Conservation (phyloP, 768 basidiomycete species). For the Infundibulicybe gibba region DNA sequence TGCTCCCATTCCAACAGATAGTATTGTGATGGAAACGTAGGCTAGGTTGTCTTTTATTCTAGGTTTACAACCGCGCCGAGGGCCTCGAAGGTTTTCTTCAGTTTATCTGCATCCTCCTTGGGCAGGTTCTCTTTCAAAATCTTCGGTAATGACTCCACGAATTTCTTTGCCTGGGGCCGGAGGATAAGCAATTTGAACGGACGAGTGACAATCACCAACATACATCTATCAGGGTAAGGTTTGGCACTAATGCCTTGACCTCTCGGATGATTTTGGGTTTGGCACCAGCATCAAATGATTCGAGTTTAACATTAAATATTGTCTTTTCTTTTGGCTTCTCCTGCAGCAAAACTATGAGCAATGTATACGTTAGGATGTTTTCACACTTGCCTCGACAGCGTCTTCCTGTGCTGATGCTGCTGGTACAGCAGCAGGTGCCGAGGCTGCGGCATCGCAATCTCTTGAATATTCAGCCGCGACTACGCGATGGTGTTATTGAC, state of each 20-base stretch:
- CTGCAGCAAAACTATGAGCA: slow-evolving; percentile 26
- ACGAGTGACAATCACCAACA: slow-evolving; percentile 12
- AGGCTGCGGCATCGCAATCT: slow-evolving; percentile 86
- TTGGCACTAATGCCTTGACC: slow-evolving; percentile 93
- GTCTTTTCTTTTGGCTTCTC: slow-evolving; percentile 99
- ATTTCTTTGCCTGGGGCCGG: slow-evolving; percentile 86
- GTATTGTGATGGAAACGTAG: slow-evolving; percentile 14
- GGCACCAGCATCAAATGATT: slow-evolving; percentile 86
- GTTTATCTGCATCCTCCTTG: slow-evolving; percentile 97
- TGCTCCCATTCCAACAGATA: slow-evolving; percentile 6
- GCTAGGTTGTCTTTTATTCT: slow-evolving; percentile 52
- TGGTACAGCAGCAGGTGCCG: slow-evolving; percentile 53
- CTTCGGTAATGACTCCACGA: slow-evolving; percentile 94
- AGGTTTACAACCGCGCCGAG: slow-evolving; percentile 86
- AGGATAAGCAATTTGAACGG: slow-evolving; percentile 7
- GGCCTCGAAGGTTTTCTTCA: slow-evolving; percentile 85
- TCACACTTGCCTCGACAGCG: slow-evolving; percentile 55
- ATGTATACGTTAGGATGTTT: background rate
- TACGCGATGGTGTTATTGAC: slow-evolving; percentile 23
- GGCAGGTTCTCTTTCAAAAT: slow-evolving; percentile 89
- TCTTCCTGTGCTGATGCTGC: slow-evolving; percentile 61
- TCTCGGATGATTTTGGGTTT: slow-evolving; percentile 98
- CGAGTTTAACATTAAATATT: slow-evolving; percentile 91
- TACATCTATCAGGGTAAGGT: slow-evolving; percentile 96
- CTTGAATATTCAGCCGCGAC: slow-evolving; percentile 94